Conservation (phyloP, 192 early-diverging fungal genomes). For the Backusella westeae region DNA sequence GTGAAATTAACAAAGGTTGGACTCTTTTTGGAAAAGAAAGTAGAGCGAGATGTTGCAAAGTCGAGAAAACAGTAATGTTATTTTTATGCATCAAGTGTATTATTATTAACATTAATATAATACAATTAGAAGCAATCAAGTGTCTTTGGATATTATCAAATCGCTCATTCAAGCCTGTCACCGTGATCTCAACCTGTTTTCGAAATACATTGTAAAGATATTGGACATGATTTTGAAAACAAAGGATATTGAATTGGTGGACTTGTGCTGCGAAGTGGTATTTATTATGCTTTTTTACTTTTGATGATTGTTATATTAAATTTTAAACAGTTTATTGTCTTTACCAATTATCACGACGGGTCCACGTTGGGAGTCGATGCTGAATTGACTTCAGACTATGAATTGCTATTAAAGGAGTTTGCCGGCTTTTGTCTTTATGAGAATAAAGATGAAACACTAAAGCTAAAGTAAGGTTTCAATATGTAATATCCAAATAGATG, state of each 20-base stretch:
- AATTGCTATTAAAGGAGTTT: conserved; percentile 57
- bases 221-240: conserved; percentile 58
- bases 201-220: conserved; percentile 71
- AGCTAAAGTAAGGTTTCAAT: conserved; percentile 19
- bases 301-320: too few species aligned
- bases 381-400: conserved; percentile 56
- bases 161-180: conserved; percentile 70
- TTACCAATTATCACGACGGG: conserved; percentile 69
- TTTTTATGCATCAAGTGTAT: background rate
- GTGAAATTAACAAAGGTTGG: conserved; percentile 92
- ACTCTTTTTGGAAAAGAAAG: conserved; percentile 70
- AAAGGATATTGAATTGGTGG: conserved; percentile 58
- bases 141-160: conserved; percentile 76
- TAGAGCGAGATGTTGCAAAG: conserved; percentile 64
- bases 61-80: conserved; percentile 55
- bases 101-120: background rate
- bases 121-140: conserved; percentile 52
- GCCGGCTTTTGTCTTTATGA: conserved; percentile 41
- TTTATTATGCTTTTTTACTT: background rate
- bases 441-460: conserved; percentile 15
- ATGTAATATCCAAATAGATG: too few species aligned
- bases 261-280: conserved; percentile 61
- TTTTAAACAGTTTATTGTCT: conserved; percentile 57
- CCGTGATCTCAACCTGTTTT: conserved; percentile 78
- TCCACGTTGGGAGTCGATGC: conserved; percentile 68